Percentiles rank a stretch among this genome's conserved stretches.
Conservation (phyloP, 1,139 yeast genomes). For the Barnettozyma hawaiiensis region DNA sequence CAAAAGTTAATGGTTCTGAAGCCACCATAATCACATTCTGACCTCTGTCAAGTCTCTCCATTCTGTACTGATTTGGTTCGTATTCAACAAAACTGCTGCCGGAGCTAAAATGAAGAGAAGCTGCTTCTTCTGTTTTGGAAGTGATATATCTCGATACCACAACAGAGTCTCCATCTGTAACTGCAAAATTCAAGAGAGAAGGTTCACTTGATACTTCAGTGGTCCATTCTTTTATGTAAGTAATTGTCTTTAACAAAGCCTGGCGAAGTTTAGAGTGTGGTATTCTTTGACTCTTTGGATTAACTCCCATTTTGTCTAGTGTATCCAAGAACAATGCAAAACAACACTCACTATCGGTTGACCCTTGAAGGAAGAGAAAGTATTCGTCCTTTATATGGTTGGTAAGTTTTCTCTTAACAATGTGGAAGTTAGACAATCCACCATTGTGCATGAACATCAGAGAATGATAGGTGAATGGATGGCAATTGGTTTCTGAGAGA, state of each 20-base stretch:
- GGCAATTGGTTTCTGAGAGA: slow-evolving; percentile 90
- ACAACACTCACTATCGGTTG: slow-evolving; percentile 93
- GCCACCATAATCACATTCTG: slow-evolving; percentile 97
- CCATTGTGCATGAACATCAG: slow-evolving; percentile 98
- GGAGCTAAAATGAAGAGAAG: slow-evolving; percentile 88
- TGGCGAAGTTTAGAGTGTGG: slow-evolving; percentile 56
- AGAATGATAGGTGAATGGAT: slow-evolving; percentile 82
- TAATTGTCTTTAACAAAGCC: slow-evolving; percentile 72
- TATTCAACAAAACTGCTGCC: slow-evolving; percentile 89
- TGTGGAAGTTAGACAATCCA: slow-evolving; percentile 67
- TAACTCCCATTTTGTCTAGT: slow-evolving; percentile 65
- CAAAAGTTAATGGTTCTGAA: slow-evolving; percentile 93
- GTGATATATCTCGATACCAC: slow-evolving; percentile 87
- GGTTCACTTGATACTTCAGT: slow-evolving; percentile 62
- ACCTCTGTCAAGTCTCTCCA: slow-evolving; percentile 89
- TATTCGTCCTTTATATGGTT: slow-evolving; percentile 73
- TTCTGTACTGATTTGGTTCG: slow-evolving; percentile 82
- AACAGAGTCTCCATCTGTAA: slow-evolving; percentile 87
- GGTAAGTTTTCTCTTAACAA: slow-evolving; percentile 67
- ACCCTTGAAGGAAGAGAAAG: slow-evolving; percentile 78
- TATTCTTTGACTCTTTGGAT: slow-evolving; percentile 51
- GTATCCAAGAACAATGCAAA: slow-evolving; percentile 85
- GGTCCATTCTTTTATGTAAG: slow-evolving; percentile 65
- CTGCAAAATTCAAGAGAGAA: slow-evolving; percentile 84
- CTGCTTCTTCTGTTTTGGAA: slow-evolving; percentile 89